Percentiles rank a stretch among this genome's conserved stretches.
Evolutionary conservation across 306 rosid species (phyloP).

Genomic region (Morella rubra): DNA sequence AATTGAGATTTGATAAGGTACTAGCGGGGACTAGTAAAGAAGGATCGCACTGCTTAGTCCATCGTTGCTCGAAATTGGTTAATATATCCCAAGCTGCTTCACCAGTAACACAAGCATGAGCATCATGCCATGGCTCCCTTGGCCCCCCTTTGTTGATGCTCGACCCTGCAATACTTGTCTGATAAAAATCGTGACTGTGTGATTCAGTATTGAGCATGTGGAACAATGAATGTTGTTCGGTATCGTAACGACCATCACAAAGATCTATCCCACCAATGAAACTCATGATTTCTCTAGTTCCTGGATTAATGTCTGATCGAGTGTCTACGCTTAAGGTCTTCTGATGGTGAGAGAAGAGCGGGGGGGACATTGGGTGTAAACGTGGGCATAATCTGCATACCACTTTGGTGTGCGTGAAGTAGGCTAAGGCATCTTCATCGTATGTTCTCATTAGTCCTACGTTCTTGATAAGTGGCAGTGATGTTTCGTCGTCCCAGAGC

Average conservation of each 20-base stretch:
- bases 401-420: conserved; percentile 67
- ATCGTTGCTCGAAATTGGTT: conserved; percentile 88
- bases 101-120: conserved; percentile 83
- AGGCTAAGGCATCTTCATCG: conserved; percentile 79
- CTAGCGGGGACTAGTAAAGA: conserved; percentile 58
- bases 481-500: conserved; percentile 96
- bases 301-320: conserved; percentile 35
- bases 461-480: conserved; percentile 73
- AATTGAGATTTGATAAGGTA: conserved; percentile 45
- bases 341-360: conserved; percentile 89
- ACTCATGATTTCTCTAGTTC: conserved; percentile 68
- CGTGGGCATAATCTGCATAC: conserved; percentile 82
- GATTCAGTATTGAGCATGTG: conserved; percentile 57
- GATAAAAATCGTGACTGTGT: conserved; percentile 67
- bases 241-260: conserved; percentile 87
- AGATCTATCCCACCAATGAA: conserved; percentile 89
- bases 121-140: conserved; percentile 96
- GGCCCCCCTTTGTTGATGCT: conserved; percentile 86
- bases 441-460: conserved; percentile 81
- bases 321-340: conserved; percentile 72
- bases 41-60: conserved; percentile 76
- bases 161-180: conserved; percentile 73
- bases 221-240: conserved; percentile 78
- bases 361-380: conserved; percentile 60
- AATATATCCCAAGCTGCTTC: conserved; percentile 88